Conservation (phyloP, 192 early-diverging fungal species). For the Coemansia sp. region DNA sequence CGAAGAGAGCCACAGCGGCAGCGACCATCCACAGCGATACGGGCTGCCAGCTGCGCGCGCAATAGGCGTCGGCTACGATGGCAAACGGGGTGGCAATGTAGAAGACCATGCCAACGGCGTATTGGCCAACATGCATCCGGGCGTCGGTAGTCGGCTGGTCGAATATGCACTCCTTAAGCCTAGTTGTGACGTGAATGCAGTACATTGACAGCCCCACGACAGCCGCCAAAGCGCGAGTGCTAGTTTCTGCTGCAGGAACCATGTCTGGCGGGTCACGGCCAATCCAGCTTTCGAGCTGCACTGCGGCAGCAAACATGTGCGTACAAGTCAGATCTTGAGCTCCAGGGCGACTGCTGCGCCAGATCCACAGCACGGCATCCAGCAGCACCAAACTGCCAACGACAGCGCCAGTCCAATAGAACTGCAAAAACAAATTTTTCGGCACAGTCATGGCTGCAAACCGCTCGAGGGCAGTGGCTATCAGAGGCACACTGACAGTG, state of each 20-base stretch:
- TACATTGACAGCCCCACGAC: conserved; percentile 27
- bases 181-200: conserved; percentile 23
- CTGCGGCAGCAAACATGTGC: too few species aligned
- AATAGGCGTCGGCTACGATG: conserved; percentile 23
- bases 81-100: conserved; percentile 55
- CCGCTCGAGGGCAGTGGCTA: neutral
- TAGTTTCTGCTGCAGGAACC: neutral
- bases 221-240: neutral
- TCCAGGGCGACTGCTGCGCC: too few species aligned
- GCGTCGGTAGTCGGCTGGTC: conserved; percentile 38
- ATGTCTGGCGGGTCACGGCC: neutral
- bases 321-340: neutral
- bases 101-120: conserved; percentile 63
- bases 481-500: neutral
- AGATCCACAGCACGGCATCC: conserved; percentile 16
- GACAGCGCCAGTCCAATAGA: conserved; percentile 28
- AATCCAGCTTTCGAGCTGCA: neutral
- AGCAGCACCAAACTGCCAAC: conserved; percentile 16
- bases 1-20: conserved; percentile 44
- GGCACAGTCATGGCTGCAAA: conserved; percentile 26
- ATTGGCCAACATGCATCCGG: conserved; percentile 63
- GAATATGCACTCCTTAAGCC: conserved; percentile 34
- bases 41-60: conserved; percentile 3
- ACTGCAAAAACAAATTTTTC: conserved; percentile 41
- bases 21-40: conserved; percentile 11